Base-by-base conservation (phyloP, 140 eudicot genomes). In the Stevia rebaudiana region DNA sequence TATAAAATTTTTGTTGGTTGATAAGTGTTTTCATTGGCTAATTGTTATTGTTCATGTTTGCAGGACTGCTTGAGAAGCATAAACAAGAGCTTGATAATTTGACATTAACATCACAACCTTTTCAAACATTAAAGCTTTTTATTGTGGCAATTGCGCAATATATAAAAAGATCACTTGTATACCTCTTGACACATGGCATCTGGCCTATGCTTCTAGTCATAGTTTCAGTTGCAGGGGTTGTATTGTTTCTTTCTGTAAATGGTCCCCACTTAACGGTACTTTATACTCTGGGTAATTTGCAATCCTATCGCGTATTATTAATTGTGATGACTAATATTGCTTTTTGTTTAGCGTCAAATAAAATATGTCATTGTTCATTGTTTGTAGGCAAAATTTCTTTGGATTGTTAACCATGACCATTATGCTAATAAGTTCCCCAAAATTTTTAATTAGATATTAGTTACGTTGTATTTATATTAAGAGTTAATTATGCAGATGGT, bases 41-140 rank as follows among this genome's bases (percentile, higher is more conserved):
- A 72, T 44, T 54, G 21, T 19, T 62, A 0, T 54, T 48, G 30
- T 48, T 23, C 15, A 25, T 74, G 31, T 41, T 46, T 80, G 74
- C 76, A 86, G 94, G 81, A 60, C 71, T 82, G 78, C 86, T 39
- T 65, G 84, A 67, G 69, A 78, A 80, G 81, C 86, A 82, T 71
- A 68, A 80, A 44, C 81, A 68, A 67, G 89, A 86, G 56, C 70
- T 86, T n/a, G 83, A 86, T 42, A 68, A 69, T 75, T 76, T 86
- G 81, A 83, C 84, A 24, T 63, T 86, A 47, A 61, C 69, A 25
- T 48, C 79, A 42, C 89, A 86, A 28, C 94, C 94, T 67, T 61
- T 77, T 7, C 75, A 76, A 75, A 86, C 94, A 25, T 57, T 73
- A 13, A 82, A 80, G 68, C 75, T 82, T 66, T 86, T 86, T 35